Evolutionary conservation across 2,329 filamentous ascomycete genomes (phyloP).

Genomic region (Botrytis paeoniae): DNA sequence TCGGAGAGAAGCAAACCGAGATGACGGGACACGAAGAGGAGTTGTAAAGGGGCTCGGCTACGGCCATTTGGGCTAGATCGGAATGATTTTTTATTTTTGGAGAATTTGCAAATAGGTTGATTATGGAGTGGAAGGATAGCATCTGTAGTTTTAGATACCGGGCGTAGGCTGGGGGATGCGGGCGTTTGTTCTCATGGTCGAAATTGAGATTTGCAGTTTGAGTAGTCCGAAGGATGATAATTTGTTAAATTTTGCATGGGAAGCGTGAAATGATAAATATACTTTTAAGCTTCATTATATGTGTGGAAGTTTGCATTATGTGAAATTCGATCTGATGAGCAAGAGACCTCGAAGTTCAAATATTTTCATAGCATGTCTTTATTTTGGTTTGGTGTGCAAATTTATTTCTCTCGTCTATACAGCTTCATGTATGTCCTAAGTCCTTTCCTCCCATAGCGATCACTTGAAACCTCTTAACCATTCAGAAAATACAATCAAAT

Average conservation of each 20-base stretch:
- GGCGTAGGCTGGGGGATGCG: neutral
- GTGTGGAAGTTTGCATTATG: neutral
- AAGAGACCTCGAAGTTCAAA: neutral
- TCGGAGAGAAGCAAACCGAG: constrained; percentile 16
- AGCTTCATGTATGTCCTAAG: too few species aligned
- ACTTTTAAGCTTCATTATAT: neutral
- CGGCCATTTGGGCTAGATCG: neutral
- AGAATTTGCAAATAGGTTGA: neutral
- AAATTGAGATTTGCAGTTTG: neutral
- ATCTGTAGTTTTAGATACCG: constrained; percentile 13
- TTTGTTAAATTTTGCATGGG: neutral
- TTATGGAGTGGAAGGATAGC: neutral
- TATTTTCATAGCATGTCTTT: neutral
- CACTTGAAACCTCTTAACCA: neutral
- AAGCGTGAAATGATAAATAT: neutral
- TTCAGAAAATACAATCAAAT: neutral
- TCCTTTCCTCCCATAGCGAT: too few species aligned
- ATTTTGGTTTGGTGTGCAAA: neutral
- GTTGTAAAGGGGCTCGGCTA: constrained; percentile 9
- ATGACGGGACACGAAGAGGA: constrained; percentile 15
- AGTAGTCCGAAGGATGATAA: neutral
- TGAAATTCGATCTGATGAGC: neutral
- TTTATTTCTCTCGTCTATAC: neutral
- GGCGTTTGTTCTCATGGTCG: neutral
- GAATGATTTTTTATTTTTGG: neutral